Base-by-base conservation (phyloP, 2,329 filamentous ascomycete genomes). In the Curvularia sp. region DNA sequence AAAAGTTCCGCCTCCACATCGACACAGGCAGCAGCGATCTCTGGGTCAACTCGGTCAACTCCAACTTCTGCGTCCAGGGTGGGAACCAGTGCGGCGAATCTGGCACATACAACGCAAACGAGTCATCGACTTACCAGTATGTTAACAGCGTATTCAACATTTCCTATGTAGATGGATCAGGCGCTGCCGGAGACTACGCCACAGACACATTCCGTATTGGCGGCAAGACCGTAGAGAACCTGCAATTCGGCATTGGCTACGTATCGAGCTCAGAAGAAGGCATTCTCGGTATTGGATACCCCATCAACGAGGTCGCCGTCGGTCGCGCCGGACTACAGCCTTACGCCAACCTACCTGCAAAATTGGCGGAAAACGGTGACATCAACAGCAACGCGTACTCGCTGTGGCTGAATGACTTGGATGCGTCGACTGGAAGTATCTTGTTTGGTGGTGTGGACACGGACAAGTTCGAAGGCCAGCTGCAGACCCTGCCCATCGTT, bases 211-310 rank as follows among this genome's bases (percentile, higher is more conserved):
- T 96, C 57, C 79, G 77, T 4, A 80, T 93, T 53, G 87, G 85
- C 12, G 80, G 79, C 22, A 75, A 82, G 30, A 82, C 76, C 1
- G 66, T 93, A 31, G 63, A 80, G 3, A 76, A 80, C 55, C 79
- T 92, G 55, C 89, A 93, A 69, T 91, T 93, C 67, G 90, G 90
- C 60, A 82, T 93, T 61, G 90, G 90, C 42, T 92, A 93, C 71
- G 72, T 63, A 0, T 88, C 86, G 3, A 80, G 68, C 42, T 86
- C 85, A 5, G 56, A 73, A 30, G 75, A 96, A 75, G 91, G 91
- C 39, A 92, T 98, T 42, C 77, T 97, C 20, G 93, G 93, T 18
- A 89, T 98, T 61, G 93, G 93, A 6, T 97, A 97, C 74, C 74
- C 84, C 0, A 75, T 83, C 63, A 95, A 96, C 74, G 93, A 97